Evolutionary conservation across 2,329 filamentous ascomycete genomes (phyloP), one percentile per base, ranked within the genome.

Genomic region (Cylindrodendrum hubeiense): DNA sequence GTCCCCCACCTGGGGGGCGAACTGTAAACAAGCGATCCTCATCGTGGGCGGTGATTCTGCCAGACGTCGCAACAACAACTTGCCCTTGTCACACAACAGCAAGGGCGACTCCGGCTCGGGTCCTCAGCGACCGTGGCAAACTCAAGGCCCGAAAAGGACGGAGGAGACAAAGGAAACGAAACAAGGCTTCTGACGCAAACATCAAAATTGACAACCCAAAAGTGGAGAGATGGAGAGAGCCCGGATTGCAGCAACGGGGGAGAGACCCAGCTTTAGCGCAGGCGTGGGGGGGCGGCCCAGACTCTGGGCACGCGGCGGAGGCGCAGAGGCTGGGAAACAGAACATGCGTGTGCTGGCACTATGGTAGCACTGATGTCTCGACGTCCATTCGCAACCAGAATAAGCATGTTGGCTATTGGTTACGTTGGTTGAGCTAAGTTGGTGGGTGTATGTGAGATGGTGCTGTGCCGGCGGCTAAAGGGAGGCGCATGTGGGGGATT

Each of bases 21-120:
- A 93, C 77, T 95, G 91, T 12, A 94, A 80, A 63, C 90, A 92
- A 0, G 83, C 91, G 44, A 93, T 88, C 73, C 86, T 88, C 90
- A 91, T 91, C n/a, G 68, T 81, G 63, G 34, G n/a, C 6, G 15
- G 24, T 12, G 15, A 21, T 30, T 5, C 13, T 0, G n/a, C 21
- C 10, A 9, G 60, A 66, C 66, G 55, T 67, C 57, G 55, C 64
- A 66, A 56, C 37, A 8, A 5, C 55, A 26, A 28, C 55, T 59
- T 60, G 46, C 4, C 60, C 50, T 24, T 19, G 15, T 33, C 5
- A 15, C 24, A 17, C n/a, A n/a, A 21, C 26, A 15, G 4, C 19
- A 17, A 6, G 21, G 26, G 21, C 24, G 19, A 10, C 33, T 53
- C 50, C 15, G 21, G 8, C n/a, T 21, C 13, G 10, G 17, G 46